Conservation (phyloP, 495 filamentous ascomycete species). For the Penicillium cinerascens region DNA sequence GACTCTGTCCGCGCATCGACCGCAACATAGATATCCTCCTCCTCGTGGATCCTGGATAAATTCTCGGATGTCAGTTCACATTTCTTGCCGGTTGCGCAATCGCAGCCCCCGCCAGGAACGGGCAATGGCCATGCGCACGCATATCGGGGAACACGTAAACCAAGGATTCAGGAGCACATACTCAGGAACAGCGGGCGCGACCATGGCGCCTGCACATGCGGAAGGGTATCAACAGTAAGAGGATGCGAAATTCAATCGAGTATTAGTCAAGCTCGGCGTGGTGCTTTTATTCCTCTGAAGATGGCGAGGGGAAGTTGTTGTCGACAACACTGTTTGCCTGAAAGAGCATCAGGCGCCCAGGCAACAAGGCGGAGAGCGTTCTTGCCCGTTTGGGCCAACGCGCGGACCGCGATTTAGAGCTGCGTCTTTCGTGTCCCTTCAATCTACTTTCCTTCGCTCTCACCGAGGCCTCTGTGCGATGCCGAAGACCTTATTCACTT, state of each 20-base stretch:
- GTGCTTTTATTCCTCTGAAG: not conserved
- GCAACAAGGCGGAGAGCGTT: conserved; percentile 27
- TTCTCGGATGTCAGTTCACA: conserved; percentile 18
- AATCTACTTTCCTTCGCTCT: not conserved
- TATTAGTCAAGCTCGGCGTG: not conserved
- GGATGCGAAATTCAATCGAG: not conserved
- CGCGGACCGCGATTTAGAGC: conserved; percentile 22
- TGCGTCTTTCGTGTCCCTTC: not conserved
- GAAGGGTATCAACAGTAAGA: conserved; percentile 3
- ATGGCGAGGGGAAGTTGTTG: conserved; percentile 11
- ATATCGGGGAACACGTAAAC: conserved; percentile 35
- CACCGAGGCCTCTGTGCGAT: conserved; percentile 15
- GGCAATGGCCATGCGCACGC: conserved; percentile 26
- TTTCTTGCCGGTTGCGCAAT: conserved; percentile 4
- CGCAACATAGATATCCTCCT: conserved; percentile 78
- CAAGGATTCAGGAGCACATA: conserved; percentile 46
- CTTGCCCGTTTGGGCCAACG: conserved; percentile 34
- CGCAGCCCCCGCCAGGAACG: not conserved
- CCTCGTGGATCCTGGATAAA: conserved; percentile 74
- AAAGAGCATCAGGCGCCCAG: conserved; percentile 25
- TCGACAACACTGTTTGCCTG: conserved; percentile 8
- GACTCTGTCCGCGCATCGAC: conserved; percentile 88
- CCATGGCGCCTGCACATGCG: conserved; percentile 58
- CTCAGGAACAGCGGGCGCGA: conserved; percentile 87
- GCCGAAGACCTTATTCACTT: conserved; percentile 2